Evolutionary conservation across 257 asterid species (phyloP).

Genomic region (Gardenia jasminoides): DNA sequence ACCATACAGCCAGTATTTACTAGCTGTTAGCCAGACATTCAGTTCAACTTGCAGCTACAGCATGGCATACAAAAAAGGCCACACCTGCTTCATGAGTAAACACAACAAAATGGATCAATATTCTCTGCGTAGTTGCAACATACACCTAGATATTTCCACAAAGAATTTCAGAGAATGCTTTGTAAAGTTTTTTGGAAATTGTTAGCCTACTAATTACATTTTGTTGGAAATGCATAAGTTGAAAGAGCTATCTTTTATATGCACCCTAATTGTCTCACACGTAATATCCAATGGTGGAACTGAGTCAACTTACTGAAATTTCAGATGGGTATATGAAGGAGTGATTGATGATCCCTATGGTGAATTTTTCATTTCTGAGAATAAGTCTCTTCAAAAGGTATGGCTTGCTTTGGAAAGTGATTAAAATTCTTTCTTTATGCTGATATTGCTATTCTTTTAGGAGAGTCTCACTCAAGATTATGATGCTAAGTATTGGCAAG

Average conservation of each 20-base stretch:
- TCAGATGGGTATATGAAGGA: slow-evolving; percentile 98
- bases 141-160: too few relatives aligned
- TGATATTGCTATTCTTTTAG: slow-evolving; percentile 40
- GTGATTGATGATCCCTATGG: slow-evolving; percentile 93
- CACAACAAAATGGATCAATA: neutral
- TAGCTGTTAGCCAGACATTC: neutral
- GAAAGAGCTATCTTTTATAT: neutral
- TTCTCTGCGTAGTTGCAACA: neutral
- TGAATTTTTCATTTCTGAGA: slow-evolving; percentile 96
- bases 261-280: neutral
- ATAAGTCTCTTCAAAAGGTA: slow-evolving; percentile 93
- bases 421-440: too few relatives aligned
- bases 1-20: too few relatives aligned
- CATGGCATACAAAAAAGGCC: neutral
- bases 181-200: neutral
- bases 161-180: neutral
- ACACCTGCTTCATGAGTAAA: neutral
- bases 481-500: slow-evolving; percentile 94
- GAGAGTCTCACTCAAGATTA: slow-evolving; percentile 97
- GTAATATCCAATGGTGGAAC: slow-evolving; percentile 17
- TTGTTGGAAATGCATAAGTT: neutral
- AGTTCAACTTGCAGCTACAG: neutral
- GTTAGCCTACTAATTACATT: too few relatives aligned
- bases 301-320: slow-evolving; percentile 17
- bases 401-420: slow-evolving; percentile 14